Evolutionary conservation across 2,329 filamentous ascomycete genomes (phyloP).

Genomic region (Apiospora pterosperma): DNA sequence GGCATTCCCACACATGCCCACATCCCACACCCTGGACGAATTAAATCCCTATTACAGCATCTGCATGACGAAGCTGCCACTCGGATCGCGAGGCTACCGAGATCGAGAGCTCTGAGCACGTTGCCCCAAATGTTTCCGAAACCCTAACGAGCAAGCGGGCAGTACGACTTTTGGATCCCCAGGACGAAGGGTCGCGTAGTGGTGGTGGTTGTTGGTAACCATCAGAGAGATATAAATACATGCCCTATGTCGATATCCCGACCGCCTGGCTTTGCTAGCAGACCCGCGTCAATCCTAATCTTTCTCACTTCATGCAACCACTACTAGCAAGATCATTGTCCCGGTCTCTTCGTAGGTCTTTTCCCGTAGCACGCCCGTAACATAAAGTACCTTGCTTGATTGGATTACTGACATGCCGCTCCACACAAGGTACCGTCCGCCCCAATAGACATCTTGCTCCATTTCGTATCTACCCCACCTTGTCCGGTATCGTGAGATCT

Average conservation of each 20-base stretch:
- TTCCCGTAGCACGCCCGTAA: not conserved
- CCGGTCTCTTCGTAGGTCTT: not conserved
- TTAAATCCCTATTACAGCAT: not conserved
- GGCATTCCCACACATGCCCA: too few species aligned
- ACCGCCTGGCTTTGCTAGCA: not conserved
- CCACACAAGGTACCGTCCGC: not conserved
- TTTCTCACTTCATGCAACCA: not conserved
- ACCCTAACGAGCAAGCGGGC: not conserved
- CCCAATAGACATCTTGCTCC: not conserved
- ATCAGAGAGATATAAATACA: not conserved
- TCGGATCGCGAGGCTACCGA: not conserved
- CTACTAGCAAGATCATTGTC: not conserved
- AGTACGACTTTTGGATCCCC: too few species aligned
- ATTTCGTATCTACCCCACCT: conserved; percentile 1
- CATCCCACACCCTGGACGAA: not conserved
- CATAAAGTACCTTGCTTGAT: not conserved
- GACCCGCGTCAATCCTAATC: not conserved
- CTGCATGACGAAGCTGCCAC: not conserved
- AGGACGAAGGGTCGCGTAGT: too few species aligned
- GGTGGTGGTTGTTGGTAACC: not conserved
- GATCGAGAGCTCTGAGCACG: not conserved
- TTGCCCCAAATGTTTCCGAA: not conserved
- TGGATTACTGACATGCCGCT: not conserved
- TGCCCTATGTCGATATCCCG: not conserved
- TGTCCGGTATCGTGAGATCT: not conserved